Evolutionary conservation across 345 rosid genomes (phyloP).

Genomic region (Eucalyptus polybractea): DNA sequence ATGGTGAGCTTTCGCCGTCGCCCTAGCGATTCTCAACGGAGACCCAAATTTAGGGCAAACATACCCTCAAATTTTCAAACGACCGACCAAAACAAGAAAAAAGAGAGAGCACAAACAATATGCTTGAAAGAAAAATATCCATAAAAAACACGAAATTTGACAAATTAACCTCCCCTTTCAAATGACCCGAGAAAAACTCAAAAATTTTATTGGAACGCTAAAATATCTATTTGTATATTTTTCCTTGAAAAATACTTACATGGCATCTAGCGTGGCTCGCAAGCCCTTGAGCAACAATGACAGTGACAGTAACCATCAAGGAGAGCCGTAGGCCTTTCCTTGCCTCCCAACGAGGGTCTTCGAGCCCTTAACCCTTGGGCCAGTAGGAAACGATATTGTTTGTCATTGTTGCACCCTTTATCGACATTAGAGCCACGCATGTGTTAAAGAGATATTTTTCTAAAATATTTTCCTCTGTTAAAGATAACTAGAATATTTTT

Average conservation of each 20-base stretch:
- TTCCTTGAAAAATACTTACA: not conserved
- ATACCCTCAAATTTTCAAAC: not conserved
- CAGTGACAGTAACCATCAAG: fast-evolving
- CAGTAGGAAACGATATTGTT: fast-evolving
- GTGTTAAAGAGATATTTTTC: not conserved
- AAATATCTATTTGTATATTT: not conserved
- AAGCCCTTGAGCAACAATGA: fast-evolving
- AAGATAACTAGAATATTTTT: not conserved
- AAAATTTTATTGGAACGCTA: not conserved
- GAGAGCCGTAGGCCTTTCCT: not conserved
- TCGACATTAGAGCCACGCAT: fast-evolving
- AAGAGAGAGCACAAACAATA: not conserved
- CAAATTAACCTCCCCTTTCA: not conserved
- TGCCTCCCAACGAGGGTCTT: not conserved
- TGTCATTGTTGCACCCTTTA: not conserved
- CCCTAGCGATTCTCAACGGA: not conserved
- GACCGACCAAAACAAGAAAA: not conserved
- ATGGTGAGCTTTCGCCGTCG: not conserved
- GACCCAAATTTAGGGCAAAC: not conserved
- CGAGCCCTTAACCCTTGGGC: not conserved
- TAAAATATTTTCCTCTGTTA: not conserved
- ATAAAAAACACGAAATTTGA: too few species aligned
- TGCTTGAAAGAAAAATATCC: not conserved
- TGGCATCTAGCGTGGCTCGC: not conserved
- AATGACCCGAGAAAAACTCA: not conserved